Evolutionary conservation across 345 rosid genomes (phyloP).

Genomic region (Rhizophora apiculata): DNA sequence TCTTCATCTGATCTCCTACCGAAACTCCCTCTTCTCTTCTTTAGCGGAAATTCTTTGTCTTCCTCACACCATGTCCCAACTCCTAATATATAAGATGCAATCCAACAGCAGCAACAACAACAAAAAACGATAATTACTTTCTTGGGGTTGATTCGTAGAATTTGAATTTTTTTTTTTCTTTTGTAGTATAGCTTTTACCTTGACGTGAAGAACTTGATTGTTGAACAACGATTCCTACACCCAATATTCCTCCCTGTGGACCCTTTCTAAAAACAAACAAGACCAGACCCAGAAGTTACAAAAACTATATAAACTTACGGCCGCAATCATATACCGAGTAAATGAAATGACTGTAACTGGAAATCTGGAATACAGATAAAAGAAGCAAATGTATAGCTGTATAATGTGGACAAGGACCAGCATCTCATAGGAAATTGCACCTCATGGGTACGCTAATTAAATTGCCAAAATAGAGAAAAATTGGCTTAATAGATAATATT

Average conservation of each 20-base stretch:
- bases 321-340: neutral
- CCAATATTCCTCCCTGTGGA: conserved; percentile 30
- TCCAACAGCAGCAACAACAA: conserved; percentile 11
- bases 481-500: conserved; percentile 26
- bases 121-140: neutral
- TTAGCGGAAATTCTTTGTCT: conserved; percentile 46
- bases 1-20: conserved; percentile 19
- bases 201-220: conserved; percentile 30
- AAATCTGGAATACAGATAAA: conserved; percentile 21
- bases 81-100: conserved; percentile 23
- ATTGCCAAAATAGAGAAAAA: conserved; percentile 27
- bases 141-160: neutral
- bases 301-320: conserved; percentile 14
- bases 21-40: conserved; percentile 56
- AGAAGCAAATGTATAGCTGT: conserved; percentile 23
- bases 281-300: conserved; percentile 28
- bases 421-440: conserved; percentile 81
- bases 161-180: neutral
- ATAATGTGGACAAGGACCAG: conserved; percentile 58
- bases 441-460: conserved; percentile 45
- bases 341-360: neutral
- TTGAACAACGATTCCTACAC: conserved; percentile 34
- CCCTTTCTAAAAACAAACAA: conserved; percentile 20
- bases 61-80: conserved; percentile 39
- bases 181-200: conserved; percentile 34